Base-by-base conservation (phyloP, 805 yeast genomes). In the Kazachstania psychrophila region DNA sequence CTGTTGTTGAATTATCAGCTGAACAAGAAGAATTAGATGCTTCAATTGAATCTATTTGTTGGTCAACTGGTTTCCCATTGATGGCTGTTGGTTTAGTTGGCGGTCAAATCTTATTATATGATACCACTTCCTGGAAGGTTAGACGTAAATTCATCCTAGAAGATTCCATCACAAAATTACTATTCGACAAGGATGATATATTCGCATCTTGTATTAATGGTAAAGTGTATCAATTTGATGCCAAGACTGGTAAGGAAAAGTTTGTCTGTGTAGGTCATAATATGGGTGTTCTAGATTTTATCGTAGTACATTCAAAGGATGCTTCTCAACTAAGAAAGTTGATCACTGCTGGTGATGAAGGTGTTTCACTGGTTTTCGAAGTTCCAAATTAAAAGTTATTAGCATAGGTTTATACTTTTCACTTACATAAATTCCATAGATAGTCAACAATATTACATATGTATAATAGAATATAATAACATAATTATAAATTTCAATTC, bases 341-440 rank as follows among this genome's bases (percentile, higher is more conserved):
- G 31, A 70, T 87, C 25, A 85, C 96, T 15, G 98, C 96, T 11
- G 96, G 96, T 45, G 98, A 92, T 58, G 98, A 92, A 60, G 95
- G 95, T 47, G 96, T 92, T 23, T 75, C 94, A 10, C 66, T 89
- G 45, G 73, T 89, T 9, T 87, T 77, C 49, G 66, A 69, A 41
- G 52, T 56, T 19, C 62, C 61, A 41, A 53, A 52, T 32, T 53
- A 42, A 40, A n/a, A n/a, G n/a, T n/a, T n/a, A n/a, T n/a, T n/a
- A n/a, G n/a, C n/a, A n/a, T n/a, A n/a, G n/a, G n/a, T n/a, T n/a
- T n/a, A n/a, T n/a, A n/a, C n/a, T n/a, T n/a, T n/a, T n/a, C n/a
- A n/a, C n/a, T n/a, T n/a, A n/a, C n/a, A n/a, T n/a, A n/a, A n/a
- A n/a, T n/a, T n/a, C n/a, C n/a, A n/a, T n/a, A n/a, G n/a, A n/a